Conservation (phyloP, 2,329 filamentous ascomycete species). For the Fusarium pseudocircinatum region DNA sequence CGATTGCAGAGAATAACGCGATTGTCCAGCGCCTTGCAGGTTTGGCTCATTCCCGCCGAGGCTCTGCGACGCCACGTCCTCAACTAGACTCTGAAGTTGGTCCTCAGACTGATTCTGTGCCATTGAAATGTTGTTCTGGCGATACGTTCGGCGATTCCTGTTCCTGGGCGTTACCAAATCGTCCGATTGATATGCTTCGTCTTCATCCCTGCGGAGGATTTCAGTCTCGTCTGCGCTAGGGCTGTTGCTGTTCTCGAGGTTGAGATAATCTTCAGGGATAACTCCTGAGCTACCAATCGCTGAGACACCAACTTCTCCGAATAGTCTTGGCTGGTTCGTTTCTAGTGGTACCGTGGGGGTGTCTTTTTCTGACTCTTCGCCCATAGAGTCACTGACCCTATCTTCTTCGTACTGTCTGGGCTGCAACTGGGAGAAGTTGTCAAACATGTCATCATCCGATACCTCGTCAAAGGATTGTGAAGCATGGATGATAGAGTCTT, state of each 20-base stretch:
- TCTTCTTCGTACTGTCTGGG: conserved; percentile 49
- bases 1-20: conserved; percentile 41
- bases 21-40: conserved; percentile 22
- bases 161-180: conserved; percentile 47
- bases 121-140: conserved; percentile 49
- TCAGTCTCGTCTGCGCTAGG: conserved; percentile 53
- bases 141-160: conserved; percentile 35
- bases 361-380: conserved; percentile 82
- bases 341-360: conserved; percentile 73
- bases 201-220: conserved; percentile 56
- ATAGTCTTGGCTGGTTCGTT: conserved; percentile 55
- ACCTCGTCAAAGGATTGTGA: conserved; percentile 69
- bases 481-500: conserved; percentile 43
- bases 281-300: conserved; percentile 64
- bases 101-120: conserved; percentile 57
- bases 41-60: conserved; percentile 58
- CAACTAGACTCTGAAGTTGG: conserved; percentile 61
- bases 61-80: conserved; percentile 65
- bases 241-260: conserved; percentile 56
- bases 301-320: conserved; percentile 65
- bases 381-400: conserved; percentile 54
- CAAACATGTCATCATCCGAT: conserved; percentile 67
- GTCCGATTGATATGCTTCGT: conserved; percentile 57
- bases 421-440: conserved; percentile 68
- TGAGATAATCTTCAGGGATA: conserved; percentile 59